These are phyloP conservation scores for Neonectria magnoliae DNA, from an alignment of 2,329 filamentous ascomycete species.

Conservation along the genomic window DNA sequence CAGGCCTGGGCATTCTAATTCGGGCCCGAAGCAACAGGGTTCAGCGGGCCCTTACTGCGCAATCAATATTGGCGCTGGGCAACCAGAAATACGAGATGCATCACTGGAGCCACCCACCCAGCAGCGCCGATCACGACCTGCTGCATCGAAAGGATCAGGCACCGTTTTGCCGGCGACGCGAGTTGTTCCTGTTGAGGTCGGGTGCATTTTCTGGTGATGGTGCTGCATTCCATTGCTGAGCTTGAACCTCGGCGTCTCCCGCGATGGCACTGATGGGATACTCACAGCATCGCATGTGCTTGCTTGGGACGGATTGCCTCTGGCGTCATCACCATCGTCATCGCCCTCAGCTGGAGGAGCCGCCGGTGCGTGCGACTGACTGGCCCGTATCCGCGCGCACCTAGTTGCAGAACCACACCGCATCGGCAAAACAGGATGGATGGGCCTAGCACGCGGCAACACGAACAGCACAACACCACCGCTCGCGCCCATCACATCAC, in stretches of 20 bases:
- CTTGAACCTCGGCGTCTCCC: too few species aligned
- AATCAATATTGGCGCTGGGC: background rate
- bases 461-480: constrained; percentile 34
- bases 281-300: too few species aligned
- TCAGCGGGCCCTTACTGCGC: background rate
- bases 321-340: background rate
- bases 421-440: constrained; percentile 17
- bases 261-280: too few species aligned
- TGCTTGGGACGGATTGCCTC: background rate
- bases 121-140: constrained; percentile 6
- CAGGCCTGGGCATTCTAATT: background rate
- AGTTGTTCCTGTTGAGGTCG: background rate
- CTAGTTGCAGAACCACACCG: constrained; percentile 17
- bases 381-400: background rate
- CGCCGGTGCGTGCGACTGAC: background rate
- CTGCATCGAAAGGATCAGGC: constrained; percentile 1
- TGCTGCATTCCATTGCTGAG: background rate
- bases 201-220: background rate
- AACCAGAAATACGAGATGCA: background rate
- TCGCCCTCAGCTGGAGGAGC: background rate
- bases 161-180: background rate
- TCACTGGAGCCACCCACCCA: background rate
- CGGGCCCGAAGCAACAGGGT: background rate
- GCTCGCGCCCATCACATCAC: constrained; percentile 37
- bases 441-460: constrained; percentile 31